Evolutionary conservation across 2,329 filamentous ascomycete species (phyloP), one percentile per base, ranked within the genome.

Genomic region (Seiridium unicorne): DNA sequence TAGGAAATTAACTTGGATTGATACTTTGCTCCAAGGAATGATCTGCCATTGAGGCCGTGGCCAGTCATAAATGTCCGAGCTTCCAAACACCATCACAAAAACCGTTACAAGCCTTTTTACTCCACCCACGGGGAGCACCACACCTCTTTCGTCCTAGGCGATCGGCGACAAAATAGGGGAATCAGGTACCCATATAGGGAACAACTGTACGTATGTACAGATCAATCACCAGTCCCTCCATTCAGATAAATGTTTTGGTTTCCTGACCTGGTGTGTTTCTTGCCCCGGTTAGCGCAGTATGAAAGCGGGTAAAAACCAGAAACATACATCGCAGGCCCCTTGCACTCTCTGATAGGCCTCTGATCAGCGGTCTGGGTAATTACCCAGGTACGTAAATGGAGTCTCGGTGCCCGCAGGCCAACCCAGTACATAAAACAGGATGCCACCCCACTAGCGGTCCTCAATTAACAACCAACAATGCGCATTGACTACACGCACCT

Each of bases 381-480:
- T 36, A 49, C 13, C 5, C n/a, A 26, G n/a, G 47, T 49, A 38
- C 6, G 49, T 53, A 31, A 55, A 44, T 55, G 51, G 51, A 55
- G 51, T 55, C 38, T 32, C 38, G 18, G 7, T 55, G n/a, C n/a
- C 18, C 18, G 18, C 18, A 26, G 18, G 18, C 18, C 18, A 26
- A 26, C 18, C 18, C 18, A 26, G 18, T 58, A 36, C 53, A 34
- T 44, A 10, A 32, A 26, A n/a, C 51, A 56, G 44, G 57, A 55
- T 49, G 53, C 11, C 58, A 60, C 58, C 36, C 58, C 58, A 60
- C 58, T 35, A 60, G 46, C 53, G 35, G 58, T 56, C 58, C 58
- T 60, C 53, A 60, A 60, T 60, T 60, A 55, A 36, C 44, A 55
- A 32, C 18, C 58, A 60, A 56, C 53, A 60, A 51, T 56, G 53